These are phyloP conservation scores for Fraxinus floribunda DNA, from an alignment of 305 asterid species.

Conservation along the genomic window DNA sequence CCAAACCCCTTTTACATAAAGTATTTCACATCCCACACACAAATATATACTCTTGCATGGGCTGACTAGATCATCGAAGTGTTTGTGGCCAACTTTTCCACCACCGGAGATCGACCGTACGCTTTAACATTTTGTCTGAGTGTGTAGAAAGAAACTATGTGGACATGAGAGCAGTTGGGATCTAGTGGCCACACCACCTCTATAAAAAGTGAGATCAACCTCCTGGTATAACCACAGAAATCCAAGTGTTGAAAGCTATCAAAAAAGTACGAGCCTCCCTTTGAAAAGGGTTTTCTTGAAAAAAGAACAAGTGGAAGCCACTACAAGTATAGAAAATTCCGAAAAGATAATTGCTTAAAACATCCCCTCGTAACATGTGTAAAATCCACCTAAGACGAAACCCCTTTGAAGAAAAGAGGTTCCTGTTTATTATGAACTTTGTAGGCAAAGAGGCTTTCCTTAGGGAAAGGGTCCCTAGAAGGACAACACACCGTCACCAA, in stretches of 20 bases:
- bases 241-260: not conserved
- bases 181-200: not conserved
- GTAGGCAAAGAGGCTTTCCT: not conserved
- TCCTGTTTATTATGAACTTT: not conserved
- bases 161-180: not conserved
- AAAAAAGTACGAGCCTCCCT: not conserved
- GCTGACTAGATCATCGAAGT: not conserved
- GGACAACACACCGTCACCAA: too few relatives aligned
- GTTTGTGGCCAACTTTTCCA: not conserved
- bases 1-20: not conserved
- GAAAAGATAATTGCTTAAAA: too few relatives aligned
- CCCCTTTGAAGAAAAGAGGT: not conserved
- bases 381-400: not conserved
- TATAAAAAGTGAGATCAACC: not conserved
- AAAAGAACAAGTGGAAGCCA: not conserved
- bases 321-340: not conserved
- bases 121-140: not conserved
- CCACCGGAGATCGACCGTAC: not conserved
- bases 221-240: not conserved
- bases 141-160: too few relatives aligned
- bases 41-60: not conserved
- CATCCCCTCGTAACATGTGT: not conserved
- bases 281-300: too few relatives aligned
- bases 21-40: not conserved
- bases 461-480: not conserved